These are phyloP conservation scores for Globisporangium recalcitrans DNA, from an alignment of 352 stramenopile genomes.

Conservation along the genomic window DNA sequence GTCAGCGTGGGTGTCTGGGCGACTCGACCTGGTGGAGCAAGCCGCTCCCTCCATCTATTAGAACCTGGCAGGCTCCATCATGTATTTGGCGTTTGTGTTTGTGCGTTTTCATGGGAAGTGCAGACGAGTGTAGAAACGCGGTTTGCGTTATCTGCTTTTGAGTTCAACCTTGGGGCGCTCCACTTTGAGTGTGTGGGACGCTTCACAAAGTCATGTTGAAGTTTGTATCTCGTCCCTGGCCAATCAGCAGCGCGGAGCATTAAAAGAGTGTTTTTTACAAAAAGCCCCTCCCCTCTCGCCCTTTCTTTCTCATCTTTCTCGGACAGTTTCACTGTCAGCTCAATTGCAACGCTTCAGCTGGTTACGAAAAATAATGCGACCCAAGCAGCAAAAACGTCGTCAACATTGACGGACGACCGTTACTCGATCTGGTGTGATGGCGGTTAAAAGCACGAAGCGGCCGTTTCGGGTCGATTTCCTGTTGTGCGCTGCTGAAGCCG, in stretches of 20 bases:
- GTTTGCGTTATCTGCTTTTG: no score
- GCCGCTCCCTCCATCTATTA: no score
- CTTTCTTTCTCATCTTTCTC: background rate
- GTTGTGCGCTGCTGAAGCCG: no score
- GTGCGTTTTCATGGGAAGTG: background rate
- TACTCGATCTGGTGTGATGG: no score
- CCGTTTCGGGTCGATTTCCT: no score
- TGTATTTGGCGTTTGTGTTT: background rate
- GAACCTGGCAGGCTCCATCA: no score
- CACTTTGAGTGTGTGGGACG: no score
- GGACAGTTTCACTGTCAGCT: background rate
- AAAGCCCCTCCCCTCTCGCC: background rate
- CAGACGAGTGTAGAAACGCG: background rate
- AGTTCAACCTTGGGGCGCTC: no score
- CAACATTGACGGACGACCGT: no score
- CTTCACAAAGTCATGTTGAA: slow-evolving; percentile 8
- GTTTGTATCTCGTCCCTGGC: slow-evolving; percentile 2
- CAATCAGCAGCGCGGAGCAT: slow-evolving; percentile 6
- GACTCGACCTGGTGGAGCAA: no score
- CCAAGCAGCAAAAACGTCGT: slow-evolving; percentile 2
- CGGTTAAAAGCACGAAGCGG: no score
- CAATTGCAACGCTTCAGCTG: background rate
- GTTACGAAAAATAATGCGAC: background rate
- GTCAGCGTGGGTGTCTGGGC: no score
- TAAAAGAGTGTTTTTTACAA: slow-evolving; percentile 2